Evolutionary conservation across 176 grass and related monocot species (phyloP), one percentile per base, ranked within the genome.

Genomic region (Avena atlantica): DNA sequence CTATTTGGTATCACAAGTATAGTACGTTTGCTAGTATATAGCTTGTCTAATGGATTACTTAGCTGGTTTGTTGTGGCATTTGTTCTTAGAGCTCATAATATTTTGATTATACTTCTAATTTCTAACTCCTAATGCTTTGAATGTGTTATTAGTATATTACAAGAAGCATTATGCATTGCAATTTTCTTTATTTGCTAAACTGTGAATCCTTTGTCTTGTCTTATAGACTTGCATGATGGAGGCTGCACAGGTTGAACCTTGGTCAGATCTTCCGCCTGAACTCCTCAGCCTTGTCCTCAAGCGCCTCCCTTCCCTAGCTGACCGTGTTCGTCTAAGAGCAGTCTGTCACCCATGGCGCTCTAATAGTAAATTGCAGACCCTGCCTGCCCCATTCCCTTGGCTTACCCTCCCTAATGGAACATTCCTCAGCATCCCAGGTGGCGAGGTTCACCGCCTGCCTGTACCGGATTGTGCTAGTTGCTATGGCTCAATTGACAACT

Each of bases 281-380:
- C 67, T 70, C 34, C 15, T 70, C 34, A 9, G 67, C 21, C 62
- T 86, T 5, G 62, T 86, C 31, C 84, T 78, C 50, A 12, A 36
- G 14, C 62, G 61, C 0, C 62, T 86, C n/a, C 48, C 84, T 10
- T 55, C 84, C 1, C 74, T 70, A 5, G 55, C 53, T 27, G 85
- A 81, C 19, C 85, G 55, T 31, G 55, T 81, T 45, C 77, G 55
- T 10, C 36, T 80, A 8, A 57, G 85, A 34, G 77, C 85, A 3
- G 66, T 80, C 12, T 87, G 85, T 44, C 40, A 25, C 3, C 6
- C 53, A n/a, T 87, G 85, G 76, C 52, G 51, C 3, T 67, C 36
- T 40, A n/a, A 36, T 20, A 65, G 48, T 11, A 11, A 4, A 17
- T 24, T 55, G 10, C 63, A 58, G 21, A 21, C 21, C 1, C 10